Conservation (phyloP, 257 asterid genomes). For the Salvia splendens region DNA sequence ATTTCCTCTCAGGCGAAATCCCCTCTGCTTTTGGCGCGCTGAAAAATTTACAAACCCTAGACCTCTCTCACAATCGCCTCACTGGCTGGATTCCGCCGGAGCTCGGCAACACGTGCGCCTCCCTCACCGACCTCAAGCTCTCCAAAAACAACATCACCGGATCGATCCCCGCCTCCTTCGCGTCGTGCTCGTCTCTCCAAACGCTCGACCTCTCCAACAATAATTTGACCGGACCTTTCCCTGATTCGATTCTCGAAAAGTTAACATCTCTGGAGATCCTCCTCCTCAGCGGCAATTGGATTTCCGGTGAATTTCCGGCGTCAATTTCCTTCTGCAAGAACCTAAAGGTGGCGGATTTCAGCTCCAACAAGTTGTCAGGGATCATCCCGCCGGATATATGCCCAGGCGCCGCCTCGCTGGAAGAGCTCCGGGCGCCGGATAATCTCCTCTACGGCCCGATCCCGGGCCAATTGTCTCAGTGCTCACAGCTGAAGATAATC, state of each 20-base stretch:
- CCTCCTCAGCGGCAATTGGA: conserved; percentile 57
- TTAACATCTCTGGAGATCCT: conserved; percentile 66
- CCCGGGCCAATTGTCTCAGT: conserved; percentile 64
- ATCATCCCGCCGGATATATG: conserved; percentile 73
- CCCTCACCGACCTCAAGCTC: conserved; percentile 73
- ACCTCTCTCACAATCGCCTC: conserved; percentile 77
- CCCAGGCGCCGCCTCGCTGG: conserved; percentile 64
- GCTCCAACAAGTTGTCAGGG: conserved; percentile 75
- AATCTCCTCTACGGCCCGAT: conserved; percentile 64
- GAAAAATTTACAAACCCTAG: conserved; percentile 59
- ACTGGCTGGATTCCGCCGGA: conserved; percentile 87
- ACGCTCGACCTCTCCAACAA: conserved; percentile 68
- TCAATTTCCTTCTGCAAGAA: conserved; percentile 78
- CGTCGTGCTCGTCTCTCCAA: conserved; percentile 66
- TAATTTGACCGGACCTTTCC: conserved; percentile 74
- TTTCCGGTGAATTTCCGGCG: conserved; percentile 68
- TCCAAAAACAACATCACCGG: conserved; percentile 82
- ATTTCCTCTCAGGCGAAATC: conserved; percentile 65
- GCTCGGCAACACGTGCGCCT: conserved; percentile 56
- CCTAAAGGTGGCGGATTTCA: conserved; percentile 60
- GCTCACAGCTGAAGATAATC: conserved; percentile 65
- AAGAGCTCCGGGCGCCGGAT: conserved; percentile 82
- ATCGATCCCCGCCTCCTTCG: conserved; percentile 62
- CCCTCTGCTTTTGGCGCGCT: conserved; percentile 61
- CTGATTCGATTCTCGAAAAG: conserved; percentile 58